A percentile compares a stretch with the other conserved stretches of the same genome.
phyloP scores from a whole-genome alignment of 148 eudicot genomes.

The Spergularia bocconei region DNA sequence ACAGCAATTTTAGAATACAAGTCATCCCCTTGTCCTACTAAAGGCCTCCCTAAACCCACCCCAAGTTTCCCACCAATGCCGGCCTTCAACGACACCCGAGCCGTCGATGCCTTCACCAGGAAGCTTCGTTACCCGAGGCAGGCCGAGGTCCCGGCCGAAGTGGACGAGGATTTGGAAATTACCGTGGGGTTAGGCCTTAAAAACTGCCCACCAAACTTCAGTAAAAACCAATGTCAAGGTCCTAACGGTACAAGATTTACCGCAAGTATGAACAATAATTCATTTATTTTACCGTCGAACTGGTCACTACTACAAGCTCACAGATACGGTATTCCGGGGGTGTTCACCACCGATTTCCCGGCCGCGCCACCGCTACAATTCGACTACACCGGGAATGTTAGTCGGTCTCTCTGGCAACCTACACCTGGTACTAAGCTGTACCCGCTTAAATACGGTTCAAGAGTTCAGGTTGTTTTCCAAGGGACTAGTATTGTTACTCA shows the following conservation, averaged over 20 bases:
- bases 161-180: conserved; percentile 63
- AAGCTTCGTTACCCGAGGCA: conserved; percentile 50
- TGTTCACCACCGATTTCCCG: conserved; percentile 76
- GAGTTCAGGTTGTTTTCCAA: conserved; percentile 77
- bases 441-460: conserved; percentile 60
- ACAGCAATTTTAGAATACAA: conserved; percentile 80
- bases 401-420: conserved; percentile 74
- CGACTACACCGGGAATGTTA: conserved; percentile 88
- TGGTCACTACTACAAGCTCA: conserved; percentile 80
- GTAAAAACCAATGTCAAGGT: conserved; percentile 59
- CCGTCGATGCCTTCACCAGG: conserved; percentile 61
- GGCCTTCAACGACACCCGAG: conserved; percentile 60
- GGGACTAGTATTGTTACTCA: conserved; percentile 72
- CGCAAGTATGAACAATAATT: conserved; percentile 89
- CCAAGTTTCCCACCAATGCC: conserved; percentile 59
- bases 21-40: conserved; percentile 53
- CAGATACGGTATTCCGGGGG: conserved; percentile 51
- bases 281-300: conserved; percentile 69
- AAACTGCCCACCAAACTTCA: conserved; percentile 53
- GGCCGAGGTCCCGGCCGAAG: conserved; percentile 51
- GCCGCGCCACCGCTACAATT: conserved; percentile 61
- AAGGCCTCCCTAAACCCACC: conserved; percentile 28
- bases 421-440: conserved; percentile 53
- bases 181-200: conserved; percentile 75
- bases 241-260: conserved; percentile 77